phyloP scores from a whole-genome alignment of 169 alveolate species.

The Cryptosporidium xiaoi region DNA sequence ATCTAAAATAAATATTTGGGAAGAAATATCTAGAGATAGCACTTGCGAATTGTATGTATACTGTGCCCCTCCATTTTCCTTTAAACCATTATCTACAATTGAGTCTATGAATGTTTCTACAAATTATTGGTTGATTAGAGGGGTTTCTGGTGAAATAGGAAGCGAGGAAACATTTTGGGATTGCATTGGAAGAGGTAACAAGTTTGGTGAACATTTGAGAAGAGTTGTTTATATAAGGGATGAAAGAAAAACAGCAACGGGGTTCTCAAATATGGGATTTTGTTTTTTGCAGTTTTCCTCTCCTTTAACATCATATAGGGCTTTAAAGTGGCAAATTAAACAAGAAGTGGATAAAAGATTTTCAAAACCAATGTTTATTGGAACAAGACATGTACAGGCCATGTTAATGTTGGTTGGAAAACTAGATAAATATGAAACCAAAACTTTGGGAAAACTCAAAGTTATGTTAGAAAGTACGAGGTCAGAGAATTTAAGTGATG shows the following conservation, averaged over 20 bases:
- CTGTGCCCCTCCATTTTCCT: constrained; percentile 29
- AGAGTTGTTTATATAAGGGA: constrained; percentile 51
- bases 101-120: constrained; percentile 50
- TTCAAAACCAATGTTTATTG: constrained; percentile 39
- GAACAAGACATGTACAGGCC: constrained; percentile 39
- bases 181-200: constrained; percentile 15
- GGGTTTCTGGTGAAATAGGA: constrained; percentile 11
- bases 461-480: background rate
- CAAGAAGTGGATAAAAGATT: background rate
- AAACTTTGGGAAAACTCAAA: constrained; percentile 4
- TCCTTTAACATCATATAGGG: constrained; percentile 55
- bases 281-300: constrained; percentile 69
- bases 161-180: constrained; percentile 51
- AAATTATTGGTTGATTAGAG: constrained; percentile 55
- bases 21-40: constrained; percentile 32
- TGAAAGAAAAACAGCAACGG: constrained; percentile 9
- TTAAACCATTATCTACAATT: constrained; percentile 22
- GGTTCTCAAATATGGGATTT: constrained; percentile 26
- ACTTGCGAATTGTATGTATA: constrained; percentile 38
- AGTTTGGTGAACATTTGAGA: constrained; percentile 34
- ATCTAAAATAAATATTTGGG: constrained; percentile 23
- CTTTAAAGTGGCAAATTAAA: constrained; percentile 48
- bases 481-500: no score
- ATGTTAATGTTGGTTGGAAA: constrained; percentile 1
- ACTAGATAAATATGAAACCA: constrained; percentile 24